Conservation (phyloP, 225 moss, liverwort and hornwort species). For the Sphagnum tenellum region DNA sequence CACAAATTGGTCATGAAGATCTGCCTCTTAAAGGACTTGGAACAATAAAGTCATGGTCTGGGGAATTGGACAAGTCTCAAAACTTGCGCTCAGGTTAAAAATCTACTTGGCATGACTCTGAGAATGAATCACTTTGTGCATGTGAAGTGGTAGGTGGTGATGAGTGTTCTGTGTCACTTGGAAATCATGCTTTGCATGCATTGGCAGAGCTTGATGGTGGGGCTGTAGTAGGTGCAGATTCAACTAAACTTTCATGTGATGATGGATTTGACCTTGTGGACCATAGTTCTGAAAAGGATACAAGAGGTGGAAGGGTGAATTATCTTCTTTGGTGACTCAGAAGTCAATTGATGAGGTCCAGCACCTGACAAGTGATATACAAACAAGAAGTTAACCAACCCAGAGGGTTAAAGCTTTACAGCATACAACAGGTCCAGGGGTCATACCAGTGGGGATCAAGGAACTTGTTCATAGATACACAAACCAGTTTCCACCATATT, state of each 20-base stretch:
- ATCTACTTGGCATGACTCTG: conserved; percentile 46
- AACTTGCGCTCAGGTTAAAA: conserved; percentile 45
- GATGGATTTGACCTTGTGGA: too few species aligned
- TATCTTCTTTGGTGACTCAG: too few species aligned
- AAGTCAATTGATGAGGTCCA: too few species aligned
- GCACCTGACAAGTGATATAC: too few species aligned
- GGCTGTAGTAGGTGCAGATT: not conserved
- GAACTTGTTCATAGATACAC: too few species aligned
- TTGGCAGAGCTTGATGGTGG: conserved; percentile 5
- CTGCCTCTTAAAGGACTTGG: conserved; percentile 49
- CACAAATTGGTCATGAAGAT: conserved; percentile 41
- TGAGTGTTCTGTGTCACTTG: conserved; percentile 37
- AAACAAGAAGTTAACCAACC: too few species aligned
- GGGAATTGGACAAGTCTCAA: conserved; percentile 19
- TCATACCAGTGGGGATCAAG: not conserved
- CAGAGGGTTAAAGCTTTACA: too few species aligned
- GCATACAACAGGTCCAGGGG: too few species aligned
- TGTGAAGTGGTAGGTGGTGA: conserved; percentile 48
- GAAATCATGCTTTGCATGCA: conserved; percentile 24
- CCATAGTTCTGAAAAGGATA: too few species aligned
- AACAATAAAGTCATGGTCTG: conserved; percentile 13
- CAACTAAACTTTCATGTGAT: not conserved
- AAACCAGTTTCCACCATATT: too few species aligned
- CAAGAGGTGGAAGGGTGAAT: too few species aligned
- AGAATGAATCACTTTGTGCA: conserved; percentile 39